A percentile compares a stretch with the other conserved stretches of the same genome.
phyloP scores from a whole-genome alignment of 768 basidiomycete species.

The Cystobasidium ongulense region DNA sequence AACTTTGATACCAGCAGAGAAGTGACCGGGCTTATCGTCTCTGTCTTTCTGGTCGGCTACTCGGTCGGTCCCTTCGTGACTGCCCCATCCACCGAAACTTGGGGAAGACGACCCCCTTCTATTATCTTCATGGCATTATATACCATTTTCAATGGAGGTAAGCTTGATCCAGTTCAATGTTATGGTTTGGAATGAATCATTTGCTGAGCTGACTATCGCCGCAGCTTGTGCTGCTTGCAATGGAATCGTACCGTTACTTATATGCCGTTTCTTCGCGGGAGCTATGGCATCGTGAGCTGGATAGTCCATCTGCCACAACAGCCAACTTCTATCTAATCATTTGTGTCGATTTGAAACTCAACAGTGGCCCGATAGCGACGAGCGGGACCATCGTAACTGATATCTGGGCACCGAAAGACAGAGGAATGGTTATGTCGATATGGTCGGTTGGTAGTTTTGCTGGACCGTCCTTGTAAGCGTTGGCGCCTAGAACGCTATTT shows the following conservation, averaged over 20 bases:
- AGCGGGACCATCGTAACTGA: conserved; percentile 8
- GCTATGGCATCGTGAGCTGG: conserved; percentile 6
- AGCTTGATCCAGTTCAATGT: neutral
- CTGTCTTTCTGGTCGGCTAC: conserved; percentile 22
- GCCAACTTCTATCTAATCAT: too few relatives aligned
- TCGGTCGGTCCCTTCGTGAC: conserved; percentile 18
- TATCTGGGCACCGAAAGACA: conserved; percentile 9
- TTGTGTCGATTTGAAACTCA: neutral
- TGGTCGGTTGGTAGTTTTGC: conserved; percentile 14
- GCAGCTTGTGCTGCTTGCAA: conserved; percentile 16
- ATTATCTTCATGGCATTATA: conserved; percentile 22
- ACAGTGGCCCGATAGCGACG: conserved; percentile 6
- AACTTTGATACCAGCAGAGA: neutral
- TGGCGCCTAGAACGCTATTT: too few relatives aligned
- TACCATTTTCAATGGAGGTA: conserved; percentile 18
- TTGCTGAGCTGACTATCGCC: neutral
- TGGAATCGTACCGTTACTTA: neutral
- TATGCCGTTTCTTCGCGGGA: conserved; percentile 27
- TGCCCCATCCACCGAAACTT: conserved; percentile 21
- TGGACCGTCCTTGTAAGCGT: conserved; percentile 3
- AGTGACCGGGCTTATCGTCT: neutral
- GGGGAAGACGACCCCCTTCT: conserved; percentile 1
- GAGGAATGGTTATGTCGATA: conserved; percentile 18
- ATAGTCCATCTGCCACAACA: too few relatives aligned
- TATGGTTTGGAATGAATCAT: neutral